Evolutionary conservation across 2,329 filamentous ascomycete genomes (phyloP).

Genomic region (Aspergillus terreus): DNA sequence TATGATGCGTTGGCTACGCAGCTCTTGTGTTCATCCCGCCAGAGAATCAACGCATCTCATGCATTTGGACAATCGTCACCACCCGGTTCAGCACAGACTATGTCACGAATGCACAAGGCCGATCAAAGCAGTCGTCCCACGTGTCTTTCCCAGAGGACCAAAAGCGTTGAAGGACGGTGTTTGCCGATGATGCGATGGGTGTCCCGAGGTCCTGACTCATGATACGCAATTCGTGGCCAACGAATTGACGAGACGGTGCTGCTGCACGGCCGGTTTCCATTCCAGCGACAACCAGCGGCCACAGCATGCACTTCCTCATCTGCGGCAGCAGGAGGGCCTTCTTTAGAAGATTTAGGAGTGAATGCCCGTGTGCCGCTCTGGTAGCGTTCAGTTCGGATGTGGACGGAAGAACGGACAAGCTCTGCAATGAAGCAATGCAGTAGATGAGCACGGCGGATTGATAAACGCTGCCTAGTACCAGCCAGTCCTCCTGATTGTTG

Average conservation of each 20-base stretch:
- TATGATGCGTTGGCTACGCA: too few relatives aligned
- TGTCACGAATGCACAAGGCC: constrained; percentile 5
- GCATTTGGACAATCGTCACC: too few relatives aligned
- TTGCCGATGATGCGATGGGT: background rate
- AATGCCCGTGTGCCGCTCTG: background rate
- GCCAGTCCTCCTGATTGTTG: background rate
- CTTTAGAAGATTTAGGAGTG: background rate
- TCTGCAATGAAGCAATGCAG: constrained; percentile 6
- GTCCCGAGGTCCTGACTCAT: background rate
- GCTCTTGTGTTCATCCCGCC: too few relatives aligned
- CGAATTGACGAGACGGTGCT: background rate
- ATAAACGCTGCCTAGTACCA: constrained; percentile 6
- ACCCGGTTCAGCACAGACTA: background rate
- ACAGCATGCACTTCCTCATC: constrained; percentile 4
- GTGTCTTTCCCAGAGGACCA: constrained; percentile 1
- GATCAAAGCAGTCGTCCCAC: constrained; percentile 7
- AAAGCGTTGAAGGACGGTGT: background rate
- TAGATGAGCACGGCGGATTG: constrained; percentile 5
- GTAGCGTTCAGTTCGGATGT: background rate
- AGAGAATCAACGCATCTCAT: too few relatives aligned
- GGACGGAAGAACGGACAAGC: background rate
- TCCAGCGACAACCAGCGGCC: constrained; percentile 6
- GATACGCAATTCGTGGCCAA: background rate
- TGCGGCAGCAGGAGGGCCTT: background rate
- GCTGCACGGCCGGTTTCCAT: background rate